Evolutionary conservation across 73 alveolate genomes (phyloP).

Genomic region (Breviolum minutum): DNA sequence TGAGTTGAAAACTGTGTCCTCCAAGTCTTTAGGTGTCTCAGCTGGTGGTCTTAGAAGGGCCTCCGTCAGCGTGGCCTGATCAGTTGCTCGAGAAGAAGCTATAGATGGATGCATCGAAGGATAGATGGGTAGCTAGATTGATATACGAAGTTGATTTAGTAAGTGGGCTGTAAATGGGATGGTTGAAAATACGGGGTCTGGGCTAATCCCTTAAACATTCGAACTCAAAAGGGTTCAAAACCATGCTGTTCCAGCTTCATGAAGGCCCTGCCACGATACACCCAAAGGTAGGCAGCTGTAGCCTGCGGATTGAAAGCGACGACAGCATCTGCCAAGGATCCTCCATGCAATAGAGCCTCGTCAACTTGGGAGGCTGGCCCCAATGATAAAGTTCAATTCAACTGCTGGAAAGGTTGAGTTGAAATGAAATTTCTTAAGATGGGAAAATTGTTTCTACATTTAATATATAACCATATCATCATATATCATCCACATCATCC

Average conservation of each 20-base stretch:
- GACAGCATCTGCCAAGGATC: slow-evolving; percentile 60
- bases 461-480: not conserved
- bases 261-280: not conserved
- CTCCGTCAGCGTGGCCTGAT: slow-evolving; percentile 53
- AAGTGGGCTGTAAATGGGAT: no score
- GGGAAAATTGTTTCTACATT: not conserved
- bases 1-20: not conserved
- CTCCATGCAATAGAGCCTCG: slow-evolving; percentile 82
- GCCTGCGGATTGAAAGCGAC: slow-evolving; percentile 82
- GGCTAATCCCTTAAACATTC: no score
- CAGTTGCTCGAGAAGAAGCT: not conserved
- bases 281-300: not conserved
- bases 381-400: no score
- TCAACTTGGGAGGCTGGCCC: not conserved
- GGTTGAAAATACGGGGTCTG: no score
- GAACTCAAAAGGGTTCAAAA: no score
- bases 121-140: not conserved
- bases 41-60: slow-evolving; percentile 83
- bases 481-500: no score
- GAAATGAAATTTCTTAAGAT: not conserved
- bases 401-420: no score
- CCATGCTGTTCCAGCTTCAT: not conserved
- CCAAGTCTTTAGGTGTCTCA: slow-evolving; percentile 39
- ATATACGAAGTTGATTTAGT: not conserved
- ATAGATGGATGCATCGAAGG: no score